These are phyloP conservation scores for Globisporangium solare DNA, from an alignment of 352 stramenopile genomes.

Conservation along the genomic window DNA sequence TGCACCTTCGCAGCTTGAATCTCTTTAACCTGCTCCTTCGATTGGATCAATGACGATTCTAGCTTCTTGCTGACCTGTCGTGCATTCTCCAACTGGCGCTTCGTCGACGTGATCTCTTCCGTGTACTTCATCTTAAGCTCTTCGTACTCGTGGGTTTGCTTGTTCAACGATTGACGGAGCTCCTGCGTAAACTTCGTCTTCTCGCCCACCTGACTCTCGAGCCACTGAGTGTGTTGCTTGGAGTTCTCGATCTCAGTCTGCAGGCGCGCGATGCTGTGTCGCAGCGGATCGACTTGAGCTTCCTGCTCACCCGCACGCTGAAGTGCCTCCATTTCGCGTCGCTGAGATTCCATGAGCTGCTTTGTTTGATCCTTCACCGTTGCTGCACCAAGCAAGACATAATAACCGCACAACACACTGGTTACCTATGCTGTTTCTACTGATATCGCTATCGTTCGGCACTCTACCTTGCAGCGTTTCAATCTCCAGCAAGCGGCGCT, in stretches of 20 bases:
- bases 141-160: constrained; percentile 51
- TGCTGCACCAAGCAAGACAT: constrained; percentile 2
- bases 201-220: constrained; percentile 56
- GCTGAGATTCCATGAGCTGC: constrained; percentile 48
- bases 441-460: background rate
- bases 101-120: constrained; percentile 43
- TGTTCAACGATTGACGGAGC: constrained; percentile 49
- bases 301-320: constrained; percentile 55
- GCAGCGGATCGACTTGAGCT: constrained; percentile 51
- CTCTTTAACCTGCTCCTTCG: constrained; percentile 69
- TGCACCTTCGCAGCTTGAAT: constrained; percentile 53
- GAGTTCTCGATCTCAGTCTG: constrained; percentile 46
- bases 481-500: constrained; percentile 57
- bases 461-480: constrained; percentile 40
- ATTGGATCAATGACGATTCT: constrained; percentile 52
- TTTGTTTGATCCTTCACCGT: constrained; percentile 52
- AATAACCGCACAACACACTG: background rate
- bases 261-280: constrained; percentile 36
- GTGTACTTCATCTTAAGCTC: constrained; percentile 45
- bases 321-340: constrained; percentile 59
- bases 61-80: constrained; percentile 63
- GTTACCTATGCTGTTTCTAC: background rate
- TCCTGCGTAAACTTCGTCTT: constrained; percentile 63
- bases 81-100: constrained; percentile 54
- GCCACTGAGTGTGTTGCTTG: constrained; percentile 62